Base-by-base conservation (phyloP, 2,329 filamentous ascomycete genomes). In the Amauroascus niger region DNA sequence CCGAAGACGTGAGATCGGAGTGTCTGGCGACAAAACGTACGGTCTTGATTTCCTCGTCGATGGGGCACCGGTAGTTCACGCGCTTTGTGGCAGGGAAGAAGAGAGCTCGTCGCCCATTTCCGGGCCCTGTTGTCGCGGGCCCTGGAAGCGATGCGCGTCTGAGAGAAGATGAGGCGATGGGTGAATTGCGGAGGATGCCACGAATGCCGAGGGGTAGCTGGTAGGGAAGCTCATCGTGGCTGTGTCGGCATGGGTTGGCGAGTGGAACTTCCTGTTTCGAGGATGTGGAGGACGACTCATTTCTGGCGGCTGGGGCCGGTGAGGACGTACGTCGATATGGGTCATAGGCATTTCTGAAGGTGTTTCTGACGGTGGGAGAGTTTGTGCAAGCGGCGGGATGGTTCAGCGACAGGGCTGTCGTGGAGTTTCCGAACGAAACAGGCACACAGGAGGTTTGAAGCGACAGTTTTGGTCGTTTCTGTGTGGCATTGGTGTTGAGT, bases 281-380 rank as follows among this genome's bases (percentile, higher is more conserved):
- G 22, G 28, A 49, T 37, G 28, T 9, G 22, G 26, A 11, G 49
- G 24, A 48, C 22, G 35, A 33, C 16, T 46, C 45, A 26, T 44
- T 60, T 62, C 18, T 69, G 65, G 51, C 71, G 67, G 55, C 30
- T 44, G 41, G 39, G 6, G 54, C 44, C n/a, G 50, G 30, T 13
- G 67, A 68, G 40, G 69, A 59, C 52, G 74, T 56, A 56, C 58
- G 43, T 41, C 58, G 65, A n/a, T 65, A 59, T 37, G 69, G 63
- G 39, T 79, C 74, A 60, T 80, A 81, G 49, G 78, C 76, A 67
- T 83, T 83, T 60, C 71, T 75, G 63, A 81, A 81, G 49, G 80
- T 83, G 65, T 83, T 83, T 61, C 77, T 73, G 40, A 75, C 69
- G 1, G 80, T 83, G 9, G 81, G 81, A 6, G 81, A 82, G 28